Evolutionary conservation across 805 yeast species (phyloP).

Genomic region (Wickerhamiella sergipiensis): DNA sequence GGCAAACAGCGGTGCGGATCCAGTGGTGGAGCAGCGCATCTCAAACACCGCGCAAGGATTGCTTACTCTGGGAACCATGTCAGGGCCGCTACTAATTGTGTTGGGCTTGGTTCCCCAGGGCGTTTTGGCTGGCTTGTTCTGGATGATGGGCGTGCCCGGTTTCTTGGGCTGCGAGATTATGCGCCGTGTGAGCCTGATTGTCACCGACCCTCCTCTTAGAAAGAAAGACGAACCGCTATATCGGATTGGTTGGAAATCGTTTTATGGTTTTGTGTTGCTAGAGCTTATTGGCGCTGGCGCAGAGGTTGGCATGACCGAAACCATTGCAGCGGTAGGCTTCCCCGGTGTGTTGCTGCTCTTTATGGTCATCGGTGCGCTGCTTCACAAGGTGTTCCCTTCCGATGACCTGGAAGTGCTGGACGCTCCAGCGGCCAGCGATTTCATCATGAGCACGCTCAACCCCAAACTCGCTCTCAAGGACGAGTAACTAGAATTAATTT

Average conservation of each 20-base stretch:
- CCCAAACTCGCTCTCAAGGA: neutral
- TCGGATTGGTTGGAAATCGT: constrained; percentile 23
- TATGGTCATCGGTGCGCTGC: constrained; percentile 48
- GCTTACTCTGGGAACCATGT: constrained; percentile 74
- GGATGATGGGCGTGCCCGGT: constrained; percentile 83
- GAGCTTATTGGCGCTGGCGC: constrained; percentile 58
- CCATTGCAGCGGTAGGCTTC: constrained; percentile 87
- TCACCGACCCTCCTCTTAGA: constrained; percentile 40
- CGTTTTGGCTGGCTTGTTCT: constrained; percentile 81
- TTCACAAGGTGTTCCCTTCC: constrained; percentile 48
- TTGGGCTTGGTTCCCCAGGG: constrained; percentile 84
- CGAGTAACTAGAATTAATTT: neutral
- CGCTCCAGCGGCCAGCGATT: constrained; percentile 33
- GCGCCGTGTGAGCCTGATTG: constrained; percentile 45
- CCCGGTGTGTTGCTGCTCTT: constrained; percentile 66
- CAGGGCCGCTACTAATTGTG: constrained; percentile 71
- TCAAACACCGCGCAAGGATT: constrained; percentile 79
- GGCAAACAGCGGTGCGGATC: constrained; percentile 16
- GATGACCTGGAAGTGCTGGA: constrained; percentile 55
- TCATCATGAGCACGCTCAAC: constrained; percentile 28
- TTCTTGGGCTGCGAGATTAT: constrained; percentile 53
- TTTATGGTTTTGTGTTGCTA: constrained; percentile 41
- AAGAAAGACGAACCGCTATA: constrained; percentile 24
- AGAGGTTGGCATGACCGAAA: constrained; percentile 75
- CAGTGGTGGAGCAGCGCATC: constrained; percentile 80